Base-by-base conservation (phyloP, 2,329 filamentous ascomycete species). In the Penicillium brevicompactum region DNA sequence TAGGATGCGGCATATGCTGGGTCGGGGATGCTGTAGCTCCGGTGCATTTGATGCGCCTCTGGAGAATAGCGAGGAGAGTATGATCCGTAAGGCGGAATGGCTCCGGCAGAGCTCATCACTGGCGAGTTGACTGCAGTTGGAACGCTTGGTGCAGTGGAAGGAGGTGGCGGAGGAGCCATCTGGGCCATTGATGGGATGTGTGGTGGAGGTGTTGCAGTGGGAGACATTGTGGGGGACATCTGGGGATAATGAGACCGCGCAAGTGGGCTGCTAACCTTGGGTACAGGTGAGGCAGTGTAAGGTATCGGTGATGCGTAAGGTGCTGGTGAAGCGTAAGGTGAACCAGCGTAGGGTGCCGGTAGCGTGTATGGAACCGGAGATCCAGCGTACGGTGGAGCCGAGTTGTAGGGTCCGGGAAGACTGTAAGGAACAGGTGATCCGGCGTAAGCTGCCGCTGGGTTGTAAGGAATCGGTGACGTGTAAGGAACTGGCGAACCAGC, bases 201-300 rank as follows among this genome's bases (percentile, higher is more conserved):
- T 37, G 51, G 51, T 7, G 66, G 64, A 24, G 70, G 63, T 45
- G 67, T 65, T 42, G 67, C 67, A 34, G 68, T 66, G 10, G 69
- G 66, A 24, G 72, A 74, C 62, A 74, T 70, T 56, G 63, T 61
- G 21, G 73, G 70, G 42, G 73, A 71, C 43, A 67, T 67, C 60
- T 76, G 74, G n/a, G 67, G 63, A 22, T 60, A 59, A 51, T 62
- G 62, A n/a, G 63, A 62, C 50, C 68, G 68, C 45, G 71, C 67
- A 45, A 73, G 67, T 21, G 74, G 74, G 46, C 69, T 74, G 65
- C 67, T 67, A 49, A 70, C 59, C 61, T 71, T 72, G 44, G 68
- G 65, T 3, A 67, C 49, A 2, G 69, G 69, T 10, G 69, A 70
- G 18, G 63, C 61, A 49, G 45, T 51, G 45, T 63, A 57, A 22